Evolutionary conservation across 2,329 filamentous ascomycete genomes (phyloP), one percentile per base, ranked within the genome.

Genomic region (Colletotrichum phormii): DNA sequence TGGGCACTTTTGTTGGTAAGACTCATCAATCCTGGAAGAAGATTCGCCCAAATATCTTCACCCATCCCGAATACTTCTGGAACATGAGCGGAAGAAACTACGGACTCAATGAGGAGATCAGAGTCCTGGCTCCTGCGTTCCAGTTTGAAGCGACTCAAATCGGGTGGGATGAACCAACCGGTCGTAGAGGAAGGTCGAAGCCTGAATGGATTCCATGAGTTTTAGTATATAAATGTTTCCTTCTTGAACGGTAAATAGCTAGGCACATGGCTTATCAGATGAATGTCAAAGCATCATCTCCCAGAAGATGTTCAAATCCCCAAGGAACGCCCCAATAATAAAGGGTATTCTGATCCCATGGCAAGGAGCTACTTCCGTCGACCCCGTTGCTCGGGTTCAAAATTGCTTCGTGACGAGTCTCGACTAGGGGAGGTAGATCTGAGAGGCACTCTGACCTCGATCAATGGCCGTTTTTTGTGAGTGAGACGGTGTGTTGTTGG

Each of bases 1-100:
- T 78, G 76, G 15, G 31, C 9, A 35, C 67, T 1, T 64, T 77
- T 5, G 26, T 75, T 22, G 35, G 51, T 4, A 74, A 72, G 33
- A 64, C 64, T 12, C 46, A 49, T n/a, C 64, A 46, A 5, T 71
- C 71, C 2, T 58, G 73, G 35, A 18, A 46, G 22, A 71, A 64
- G 42, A 31, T 67, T 11, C 70, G 73, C 2, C 70, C 73, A 11
- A 70, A 75, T 37, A 26, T 75, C 18, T 75, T 73, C 26, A 66
- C 46, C 1, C 63, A 62, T 5, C 62, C 62, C 5, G 66, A 73
- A 49, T 63, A 64, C 51, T 75, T 75, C 58, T 68, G 67, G 64
- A 35, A 67, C 22, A 75, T 75, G 66, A 59, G 46, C 12, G 73
- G 73, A 15, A 35, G 60, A 46, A 70, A 71, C 37, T 75, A 64